Evolutionary conservation across 495 filamentous ascomycete species (phyloP), one percentile per base, ranked within the genome.

Genomic region (Daldinia grandis): DNA sequence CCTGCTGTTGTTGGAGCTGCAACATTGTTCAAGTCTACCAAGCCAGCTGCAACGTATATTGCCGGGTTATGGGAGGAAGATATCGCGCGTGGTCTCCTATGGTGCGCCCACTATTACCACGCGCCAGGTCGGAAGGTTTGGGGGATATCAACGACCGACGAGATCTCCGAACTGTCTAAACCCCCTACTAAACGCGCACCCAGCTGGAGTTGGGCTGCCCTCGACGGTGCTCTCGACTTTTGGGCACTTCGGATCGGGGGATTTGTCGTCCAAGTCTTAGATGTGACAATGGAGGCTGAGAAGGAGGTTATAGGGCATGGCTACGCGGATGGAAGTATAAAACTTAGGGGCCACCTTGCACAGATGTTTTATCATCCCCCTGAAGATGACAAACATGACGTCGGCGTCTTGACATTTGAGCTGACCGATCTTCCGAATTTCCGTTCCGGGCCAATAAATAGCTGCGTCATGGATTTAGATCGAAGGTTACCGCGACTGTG

Each of bases 191-290:
- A 68, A 40, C 64, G 74, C 10, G 73, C 62, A 1, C 76, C 76
- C 9, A 73, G 70, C 15, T 78, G 76, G 76, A 74, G 70, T 31
- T 78, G 76, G 76, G 74, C 76, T 17, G 38, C 67, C 2, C 44
- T 74, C 21, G 71, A 74, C 10, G 71, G 71, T 4, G 58, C 65
- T 3, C 38, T 71, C 19, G 66, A 68, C 30, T 71, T 77, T 21
- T 71, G 62, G 62, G 56, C 64, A 3, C 69, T 60, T 2, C 55
- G 56, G 12, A 63, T 47, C 5, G 51, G 17, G 1, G 49, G 49
- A 12, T 64, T 68, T 17, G 59, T 68, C 10, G 55, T 64, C 9
- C 60, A 68, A 12, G 69, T 64, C 7, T 14, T 68, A n/a, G 55
- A 64, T 28, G 69, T 72, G 4, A 10, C 28, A 12, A 72, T 72